Evolutionary conservation across 2,329 filamentous ascomycete genomes (phyloP), one percentile per base, ranked within the genome.

Genomic region (Penicillium verrucosum): DNA sequence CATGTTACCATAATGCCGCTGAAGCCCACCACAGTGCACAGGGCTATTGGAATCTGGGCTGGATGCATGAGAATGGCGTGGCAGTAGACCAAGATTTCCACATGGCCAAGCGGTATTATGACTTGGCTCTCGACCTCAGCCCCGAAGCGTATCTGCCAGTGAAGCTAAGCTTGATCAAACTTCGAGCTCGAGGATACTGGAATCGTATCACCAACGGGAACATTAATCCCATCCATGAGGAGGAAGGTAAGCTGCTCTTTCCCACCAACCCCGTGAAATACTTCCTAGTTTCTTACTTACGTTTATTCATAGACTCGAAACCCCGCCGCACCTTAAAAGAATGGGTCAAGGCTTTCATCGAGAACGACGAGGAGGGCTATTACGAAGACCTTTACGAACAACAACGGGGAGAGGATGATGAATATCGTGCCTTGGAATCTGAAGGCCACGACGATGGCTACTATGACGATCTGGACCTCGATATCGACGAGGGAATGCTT

Each of bases 31-130:
- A 92, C 69, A 96, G 91, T 65, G 94, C 93, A 2, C 95, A 99
- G 75, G 94, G 95, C 14, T 85, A 97, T 56, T 99, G 92, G 84
- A 97, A 99, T 68, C 80, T 99, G 14, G 95, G 94, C 5, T 99
- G 94, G 94, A 97, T 99, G 93, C 92, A 99, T 69, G 94, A 99
- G 75, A 97, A 97, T 68, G 94, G 94, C 8, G 82, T 97, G 48
- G 91, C 92, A 2, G 84, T 97, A 21, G 88, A 89, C 53, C 94
- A 99, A 71, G 94, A 99, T 70, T 99, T 95, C 72, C 94, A 99
- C 70, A 85, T 99, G 55, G 94, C 95, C 2, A 99, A 99, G 76
- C 82, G 94, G 52, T 96, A 92, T 75, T 99, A 99, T 70, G 94
- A 99, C 67, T 83, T 94, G 59, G 93, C 94, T 1, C 78, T 97